Base-by-base conservation (phyloP, 2,329 filamentous ascomycete species). In the Xylaria sp. region DNA sequence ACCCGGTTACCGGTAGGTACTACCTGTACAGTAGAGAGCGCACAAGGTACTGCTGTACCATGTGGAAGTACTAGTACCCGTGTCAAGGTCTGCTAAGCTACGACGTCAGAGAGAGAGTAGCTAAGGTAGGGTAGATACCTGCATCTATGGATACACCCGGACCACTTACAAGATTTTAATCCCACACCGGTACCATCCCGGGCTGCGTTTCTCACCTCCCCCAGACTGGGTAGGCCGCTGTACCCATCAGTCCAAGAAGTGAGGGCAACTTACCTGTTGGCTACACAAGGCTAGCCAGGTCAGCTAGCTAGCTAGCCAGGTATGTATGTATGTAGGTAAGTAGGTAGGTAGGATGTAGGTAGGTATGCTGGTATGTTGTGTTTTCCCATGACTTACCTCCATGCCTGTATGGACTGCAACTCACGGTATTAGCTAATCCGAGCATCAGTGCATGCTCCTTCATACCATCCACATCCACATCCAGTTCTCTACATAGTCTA, bases 121-220 rank as follows among this genome's bases (percentile, higher is more conserved):
- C 24, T 27, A 2, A 27, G 24, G 24, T 27, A 27, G 24, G 48
- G 21, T 30, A 30, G 47, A 8, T 48, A 48, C 47, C 47, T 48
- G n/a, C 21, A 32, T 24, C 19, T 59, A 45, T 36, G 30, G 19
- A n/a, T 54, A 60, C 55, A 14, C 48, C 62, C 48, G n/a, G n/a
- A 57, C 32, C 27, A 57, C 36, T 39, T 47, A 61, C 34, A 56
- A 19, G 24, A 39, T 55, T 19, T n/a, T 64, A 61, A 21, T n/a
- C 11, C 27, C 66, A 65, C 61, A 45, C 61, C 53, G 17, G 36
- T 30, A n/a, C 32, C 51, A 68, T 48, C 36, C 34, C 39, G 12
- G 55, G 21, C 27, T 14, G n/a, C 17, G 17, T 21, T 57, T 36
- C 42, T 61, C 30, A 30, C 34, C 60, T 64, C 47, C 27, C 45